Percentiles rank a stretch among this genome's conserved stretches.
phyloP scores from a whole-genome alignment of 768 basidiomycete species.

The Mycena vitilis region DNA sequence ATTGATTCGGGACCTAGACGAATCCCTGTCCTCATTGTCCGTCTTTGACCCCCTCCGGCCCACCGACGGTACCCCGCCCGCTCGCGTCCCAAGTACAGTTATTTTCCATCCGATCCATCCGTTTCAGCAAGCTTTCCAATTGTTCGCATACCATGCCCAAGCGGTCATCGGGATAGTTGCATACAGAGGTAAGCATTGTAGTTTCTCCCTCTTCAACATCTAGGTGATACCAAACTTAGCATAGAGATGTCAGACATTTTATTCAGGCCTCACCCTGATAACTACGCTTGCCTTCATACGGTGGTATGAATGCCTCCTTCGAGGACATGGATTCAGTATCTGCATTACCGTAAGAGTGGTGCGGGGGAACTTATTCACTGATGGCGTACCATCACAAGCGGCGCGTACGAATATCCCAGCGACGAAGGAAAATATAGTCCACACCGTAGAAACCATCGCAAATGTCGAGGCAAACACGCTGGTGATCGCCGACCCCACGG shows the following conservation, averaged over 20 bases:
- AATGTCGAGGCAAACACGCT: too few relatives aligned
- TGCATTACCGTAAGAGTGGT: not conserved
- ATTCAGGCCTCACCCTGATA: not conserved
- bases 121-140: too few relatives aligned
- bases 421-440: not conserved
- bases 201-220: too few relatives aligned
- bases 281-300: not conserved
- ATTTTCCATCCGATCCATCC: too few relatives aligned
- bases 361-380: not conserved
- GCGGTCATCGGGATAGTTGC: too few relatives aligned
- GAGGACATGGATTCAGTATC: not conserved
- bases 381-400: not conserved
- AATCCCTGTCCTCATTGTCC: too few relatives aligned
- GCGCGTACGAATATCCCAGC: not conserved
- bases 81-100: too few relatives aligned
- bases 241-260: not conserved
- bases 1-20: too few relatives aligned
- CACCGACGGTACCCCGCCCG: too few relatives aligned
- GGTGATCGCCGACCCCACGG: not conserved
- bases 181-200: too few relatives aligned
- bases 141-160: too few relatives aligned
- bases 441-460: not conserved
- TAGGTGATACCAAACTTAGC: not conserved
- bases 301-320: not conserved
- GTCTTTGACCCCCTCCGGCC: too few relatives aligned